A percentile compares a stretch with the other conserved stretches of the same genome.
Conservation (phyloP, 345 rosid genomes). For the Arabis hirsuta region DNA sequence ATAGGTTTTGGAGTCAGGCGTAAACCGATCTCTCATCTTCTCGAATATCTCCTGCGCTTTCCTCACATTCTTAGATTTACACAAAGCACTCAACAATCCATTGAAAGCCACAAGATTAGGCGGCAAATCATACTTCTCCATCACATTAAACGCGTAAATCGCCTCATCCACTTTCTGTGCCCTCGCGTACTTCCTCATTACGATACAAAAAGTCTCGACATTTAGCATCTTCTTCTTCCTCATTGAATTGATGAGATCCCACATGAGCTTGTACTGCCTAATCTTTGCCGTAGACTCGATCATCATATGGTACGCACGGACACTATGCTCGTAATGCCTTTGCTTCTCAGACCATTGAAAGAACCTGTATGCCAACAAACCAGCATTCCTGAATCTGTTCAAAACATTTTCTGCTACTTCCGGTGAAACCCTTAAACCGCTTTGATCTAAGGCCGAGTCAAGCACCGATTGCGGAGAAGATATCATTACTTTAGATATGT, state of each 20-base stretch:
- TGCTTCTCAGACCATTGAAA: conserved; percentile 96
- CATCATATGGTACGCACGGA: conserved; percentile 72
- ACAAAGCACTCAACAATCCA: conserved; percentile 80
- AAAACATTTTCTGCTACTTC: conserved; percentile 75
- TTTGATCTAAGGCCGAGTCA: conserved; percentile 75
- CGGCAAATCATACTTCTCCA: conserved; percentile 72
- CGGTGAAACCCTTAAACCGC: conserved; percentile 56
- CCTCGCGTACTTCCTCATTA: conserved; percentile 87
- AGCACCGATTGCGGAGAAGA: conserved; percentile 62
- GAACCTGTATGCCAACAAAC: conserved; percentile 78
- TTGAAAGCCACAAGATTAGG: conserved; percentile 77
- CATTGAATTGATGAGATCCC: conserved; percentile 85
- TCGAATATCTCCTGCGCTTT: conserved; percentile 90
- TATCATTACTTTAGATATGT: conserved; percentile 69
- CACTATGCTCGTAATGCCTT: conserved; percentile 63
- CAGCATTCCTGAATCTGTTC: conserved; percentile 76
- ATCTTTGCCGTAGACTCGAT: conserved; percentile 81
- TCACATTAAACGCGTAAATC: conserved; percentile 77
- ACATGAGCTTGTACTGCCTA: conserved; percentile 83
- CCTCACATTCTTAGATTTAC: conserved; percentile 89
- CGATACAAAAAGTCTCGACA: conserved; percentile 83
- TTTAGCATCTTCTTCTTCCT: conserved; percentile 67
- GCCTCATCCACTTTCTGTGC: conserved; percentile 84
- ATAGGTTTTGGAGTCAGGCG: conserved; percentile 71
- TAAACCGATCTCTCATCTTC: conserved; percentile 57